A percentile compares a stretch with the other conserved stretches of the same genome.
These are phyloP conservation scores for Daldinia sp. DNA, from an alignment of 2,329 filamentous ascomycete genomes.

Conservation along the genomic window DNA sequence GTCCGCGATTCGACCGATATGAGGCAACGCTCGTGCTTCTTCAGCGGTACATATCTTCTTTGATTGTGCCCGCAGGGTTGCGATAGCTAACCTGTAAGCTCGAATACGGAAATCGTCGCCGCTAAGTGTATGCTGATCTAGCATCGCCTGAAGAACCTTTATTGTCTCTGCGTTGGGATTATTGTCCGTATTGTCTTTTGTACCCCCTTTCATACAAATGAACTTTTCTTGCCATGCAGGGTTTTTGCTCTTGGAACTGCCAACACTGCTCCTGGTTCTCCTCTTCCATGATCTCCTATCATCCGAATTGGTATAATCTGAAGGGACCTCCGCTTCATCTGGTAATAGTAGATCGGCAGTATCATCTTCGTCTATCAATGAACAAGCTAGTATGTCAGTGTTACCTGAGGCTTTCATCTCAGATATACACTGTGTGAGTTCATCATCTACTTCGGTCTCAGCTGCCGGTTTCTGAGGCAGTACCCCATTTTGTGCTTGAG, in stretches of 20 bases:
- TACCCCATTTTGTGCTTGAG: conserved; percentile 8
- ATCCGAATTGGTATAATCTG: conserved; percentile 33
- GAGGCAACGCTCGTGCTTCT: conserved; percentile 75
- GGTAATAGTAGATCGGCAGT: conserved; percentile 38
- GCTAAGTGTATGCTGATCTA: conserved; percentile 79
- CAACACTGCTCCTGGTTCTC: conserved; percentile 41
- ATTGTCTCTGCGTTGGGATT: conserved; percentile 84
- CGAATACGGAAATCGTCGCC: conserved; percentile 81
- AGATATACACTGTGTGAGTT: conserved; percentile 60
- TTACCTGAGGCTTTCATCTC: conserved; percentile 56
- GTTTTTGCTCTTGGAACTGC: conserved; percentile 47
- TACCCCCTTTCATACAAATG: conserved; percentile 66
- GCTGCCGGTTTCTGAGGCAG: background rate
- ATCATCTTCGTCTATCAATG: conserved; percentile 20
- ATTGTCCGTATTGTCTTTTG: conserved; percentile 55
- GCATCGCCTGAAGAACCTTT: conserved; percentile 81
- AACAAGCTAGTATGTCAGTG: background rate
- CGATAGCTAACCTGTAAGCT: conserved; percentile 82
- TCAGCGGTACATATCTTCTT: conserved; percentile 74
- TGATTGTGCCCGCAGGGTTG: conserved; percentile 75
- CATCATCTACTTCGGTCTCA: conserved; percentile 9
- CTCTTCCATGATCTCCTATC: conserved; percentile 42
- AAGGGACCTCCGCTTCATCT: conserved; percentile 38
- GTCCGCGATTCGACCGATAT: conserved; percentile 78
- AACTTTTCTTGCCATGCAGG: conserved; percentile 62